Percentiles rank a stretch among this genome's conserved stretches.
These are phyloP conservation scores for Naegleria gruberi DNA, from an alignment of 208 protist species.

Conservation along the genomic window DNA sequence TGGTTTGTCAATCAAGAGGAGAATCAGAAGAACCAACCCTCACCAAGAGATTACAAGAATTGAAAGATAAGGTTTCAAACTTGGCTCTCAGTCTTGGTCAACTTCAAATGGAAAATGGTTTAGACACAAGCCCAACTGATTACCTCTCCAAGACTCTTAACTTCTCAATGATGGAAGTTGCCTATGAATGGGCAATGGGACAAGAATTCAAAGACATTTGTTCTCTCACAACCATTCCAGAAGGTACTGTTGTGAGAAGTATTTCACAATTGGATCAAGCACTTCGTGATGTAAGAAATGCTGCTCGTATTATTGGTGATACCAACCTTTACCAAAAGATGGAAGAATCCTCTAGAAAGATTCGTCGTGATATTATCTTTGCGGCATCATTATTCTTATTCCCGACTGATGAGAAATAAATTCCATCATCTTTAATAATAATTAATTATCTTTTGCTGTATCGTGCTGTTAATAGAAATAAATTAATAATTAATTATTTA, in stretches of 20 bases:
- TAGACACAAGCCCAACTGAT: constrained; percentile 20
- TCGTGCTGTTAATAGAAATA: no score
- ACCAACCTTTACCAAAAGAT: constrained; percentile 25
- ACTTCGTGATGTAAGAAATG: constrained; percentile 30
- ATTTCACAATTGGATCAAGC: constrained; percentile 29
- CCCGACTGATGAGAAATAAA: not conserved
- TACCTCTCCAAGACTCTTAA: constrained; percentile 22
- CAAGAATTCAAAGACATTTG: constrained; percentile 23
- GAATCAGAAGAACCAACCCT: not conserved
- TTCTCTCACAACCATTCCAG: constrained; percentile 21
- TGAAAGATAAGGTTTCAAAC: constrained; percentile 3
- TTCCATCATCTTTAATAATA: not conserved
- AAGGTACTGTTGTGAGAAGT: constrained; percentile 30
- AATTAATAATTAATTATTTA: not conserved
- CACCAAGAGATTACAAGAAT: not conserved
- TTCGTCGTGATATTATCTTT: constrained; percentile 34
- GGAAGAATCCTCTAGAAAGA: constrained; percentile 26
- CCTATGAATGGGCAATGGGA: constrained; percentile 30
- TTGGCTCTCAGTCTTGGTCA: constrained; percentile 1
- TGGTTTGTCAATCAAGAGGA: constrained; percentile 14
- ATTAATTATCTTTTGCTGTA: no score
- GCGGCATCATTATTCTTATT: constrained; percentile 23
- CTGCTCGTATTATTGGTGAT: constrained; percentile 34
- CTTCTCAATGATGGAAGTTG: constrained; percentile 23
- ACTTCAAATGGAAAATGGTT: constrained; percentile 22